These are phyloP conservation scores for Saccharomycopsis babjevae DNA, from an alignment of 805 yeast species.

Conservation along the genomic window DNA sequence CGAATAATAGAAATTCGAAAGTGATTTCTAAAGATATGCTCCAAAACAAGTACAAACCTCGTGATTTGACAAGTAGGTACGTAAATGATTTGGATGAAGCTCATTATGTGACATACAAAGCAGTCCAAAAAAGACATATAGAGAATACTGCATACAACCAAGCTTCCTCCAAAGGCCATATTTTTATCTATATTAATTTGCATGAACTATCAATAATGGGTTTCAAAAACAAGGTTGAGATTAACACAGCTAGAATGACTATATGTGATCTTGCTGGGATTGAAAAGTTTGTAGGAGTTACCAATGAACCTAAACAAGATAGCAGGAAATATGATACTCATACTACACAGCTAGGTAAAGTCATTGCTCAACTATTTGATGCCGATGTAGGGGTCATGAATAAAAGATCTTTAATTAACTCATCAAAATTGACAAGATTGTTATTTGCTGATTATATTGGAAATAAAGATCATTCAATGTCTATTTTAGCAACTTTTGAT, in stretches of 20 bases:
- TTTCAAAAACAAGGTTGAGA: neutral
- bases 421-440: constrained; percentile 39
- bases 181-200: constrained; percentile 36
- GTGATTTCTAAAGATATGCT: constrained; percentile 34
- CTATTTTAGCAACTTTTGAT: constrained; percentile 32
- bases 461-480: constrained; percentile 22
- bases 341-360: constrained; percentile 40
- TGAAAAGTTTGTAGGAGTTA: constrained; percentile 37
- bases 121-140: constrained; percentile 32
- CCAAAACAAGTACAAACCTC: constrained; percentile 36
- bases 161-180: constrained; percentile 41
- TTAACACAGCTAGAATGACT: constrained; percentile 31
- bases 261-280: constrained; percentile 47
- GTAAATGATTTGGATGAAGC: constrained; percentile 28
- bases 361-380: constrained; percentile 26
- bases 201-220: constrained; percentile 19
- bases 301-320: constrained; percentile 38
- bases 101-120: constrained; percentile 28
- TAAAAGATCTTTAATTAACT: constrained; percentile 32
- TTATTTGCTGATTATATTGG: constrained; percentile 36
- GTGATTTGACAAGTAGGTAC: constrained; percentile 25
- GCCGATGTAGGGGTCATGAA: neutral
- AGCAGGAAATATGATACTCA: constrained; percentile 41
- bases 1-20: constrained; percentile 20
- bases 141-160: constrained; percentile 35